Base-by-base conservation (phyloP, 768 basidiomycete species). In the Suillus subaureus region DNA sequence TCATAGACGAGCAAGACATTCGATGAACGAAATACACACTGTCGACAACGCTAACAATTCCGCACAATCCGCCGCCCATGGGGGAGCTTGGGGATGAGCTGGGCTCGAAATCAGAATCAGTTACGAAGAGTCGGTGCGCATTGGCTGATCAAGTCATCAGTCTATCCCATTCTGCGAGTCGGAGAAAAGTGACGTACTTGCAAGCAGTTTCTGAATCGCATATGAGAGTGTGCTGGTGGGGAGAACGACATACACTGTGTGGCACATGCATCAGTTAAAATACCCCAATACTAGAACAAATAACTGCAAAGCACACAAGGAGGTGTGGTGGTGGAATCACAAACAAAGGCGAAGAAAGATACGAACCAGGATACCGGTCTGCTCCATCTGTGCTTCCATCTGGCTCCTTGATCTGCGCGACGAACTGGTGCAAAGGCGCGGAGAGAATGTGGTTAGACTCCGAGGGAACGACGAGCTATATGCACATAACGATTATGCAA, bases 31-130 rank as follows among this genome's bases (percentile, higher is more conserved):
- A 42, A 37, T 5, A 80, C 87, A 66, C 71, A 94, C 93, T 87
- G 72, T 94, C 93, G 28, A 92, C 91, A 65, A 91, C 84, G 16
- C 93, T 93, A 12, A 93, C 89, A n/a, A 94, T 84, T 16, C 93
- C 93, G 9, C 83, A 87, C 8, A 91, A 80, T 51, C 83, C 83
- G 6, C 83, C 74, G 65, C 64, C 77, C 70, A 51, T 73, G 28
- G 84, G 76, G 64, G 81, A 67, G 12, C 84, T 70, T 2, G 87
- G 85, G 1, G 89, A 87, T 2, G 83, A 78, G 18, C 85, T 77
- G 58, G 79, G 77, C 2, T 78, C 67, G 9, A 84, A 80, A 61
- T 93, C 91, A 45, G 69, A 70, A 62, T 85, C 84, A 2, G 88
- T 90, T 26, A 94, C 86, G 72, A 94, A 94, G 13, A 94, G 81